Percentiles rank a stretch among this genome's conserved stretches.
Conservation (phyloP, 1,284 basidiomycete species). For the Papiliotrema flavescens region DNA sequence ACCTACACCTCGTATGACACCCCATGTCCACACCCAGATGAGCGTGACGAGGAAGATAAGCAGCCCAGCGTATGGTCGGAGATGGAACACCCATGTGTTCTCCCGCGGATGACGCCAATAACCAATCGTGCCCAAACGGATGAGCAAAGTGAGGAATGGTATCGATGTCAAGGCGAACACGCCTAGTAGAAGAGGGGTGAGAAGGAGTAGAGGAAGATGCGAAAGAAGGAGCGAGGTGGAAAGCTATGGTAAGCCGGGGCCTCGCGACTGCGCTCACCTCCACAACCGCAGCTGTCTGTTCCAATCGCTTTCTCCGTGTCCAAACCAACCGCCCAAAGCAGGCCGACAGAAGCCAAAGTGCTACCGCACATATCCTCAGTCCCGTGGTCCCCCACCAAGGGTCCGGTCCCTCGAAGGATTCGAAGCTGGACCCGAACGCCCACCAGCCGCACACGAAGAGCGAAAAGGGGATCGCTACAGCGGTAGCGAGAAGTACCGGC, state of each 20-base stretch:
- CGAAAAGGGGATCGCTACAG: slow-evolving; percentile 72
- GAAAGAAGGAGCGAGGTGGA: slow-evolving; percentile 70
- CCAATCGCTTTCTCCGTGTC: slow-evolving; percentile 59
- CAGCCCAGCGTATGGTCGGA: slow-evolving; percentile 77
- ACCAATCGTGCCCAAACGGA: slow-evolving; percentile 72
- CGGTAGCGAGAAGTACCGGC: slow-evolving; percentile 75
- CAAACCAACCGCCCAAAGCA: slow-evolving; percentile 67
- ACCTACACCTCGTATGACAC: slow-evolving; percentile 74
- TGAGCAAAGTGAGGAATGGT: slow-evolving; percentile 79
- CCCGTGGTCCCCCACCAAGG: slow-evolving; percentile 62
- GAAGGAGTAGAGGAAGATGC: slow-evolving; percentile 75
- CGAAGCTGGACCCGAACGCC: slow-evolving; percentile 86
- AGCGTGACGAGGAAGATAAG: slow-evolving; percentile 64
- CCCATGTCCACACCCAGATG: slow-evolving; percentile 89
- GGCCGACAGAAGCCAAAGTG: slow-evolving; percentile 67
- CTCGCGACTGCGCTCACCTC: slow-evolving; percentile 48
- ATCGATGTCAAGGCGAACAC: slow-evolving; percentile 68
- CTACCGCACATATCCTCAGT: slow-evolving; percentile 69
- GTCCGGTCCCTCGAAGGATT: slow-evolving; percentile 73
- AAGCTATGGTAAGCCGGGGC: slow-evolving; percentile 48
- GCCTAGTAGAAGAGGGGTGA: slow-evolving; percentile 75
- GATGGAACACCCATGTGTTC: slow-evolving; percentile 63
- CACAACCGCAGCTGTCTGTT: slow-evolving; percentile 66
- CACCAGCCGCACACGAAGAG: slow-evolving; percentile 77
- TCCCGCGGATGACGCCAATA: slow-evolving; percentile 53